phyloP scores from a whole-genome alignment of 805 yeast species.

The Schizosaccharomyces osmophilus region DNA sequence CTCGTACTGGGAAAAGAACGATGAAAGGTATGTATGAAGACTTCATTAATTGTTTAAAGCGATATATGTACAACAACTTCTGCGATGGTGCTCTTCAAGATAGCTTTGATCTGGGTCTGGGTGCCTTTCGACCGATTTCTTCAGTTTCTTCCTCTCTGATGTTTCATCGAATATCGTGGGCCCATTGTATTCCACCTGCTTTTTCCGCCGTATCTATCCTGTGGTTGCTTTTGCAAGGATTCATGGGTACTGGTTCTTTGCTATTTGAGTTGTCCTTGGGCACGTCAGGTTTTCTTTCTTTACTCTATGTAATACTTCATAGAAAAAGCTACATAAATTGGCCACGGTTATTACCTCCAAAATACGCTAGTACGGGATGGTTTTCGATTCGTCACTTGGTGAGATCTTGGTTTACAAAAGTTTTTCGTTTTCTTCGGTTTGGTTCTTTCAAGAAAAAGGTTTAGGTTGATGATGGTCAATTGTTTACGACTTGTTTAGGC shows the following conservation, averaged over 20 bases:
- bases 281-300: neutral
- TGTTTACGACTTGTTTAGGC: neutral
- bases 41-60: neutral
- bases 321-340: neutral
- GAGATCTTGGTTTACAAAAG: neutral
- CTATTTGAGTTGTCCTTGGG: neutral
- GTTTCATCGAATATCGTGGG: neutral
- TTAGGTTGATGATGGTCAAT: neutral
- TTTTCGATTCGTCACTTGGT: neutral
- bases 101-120: neutral
- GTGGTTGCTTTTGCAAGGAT: neutral
- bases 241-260: neutral
- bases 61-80: neutral
- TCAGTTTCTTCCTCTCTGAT: neutral
- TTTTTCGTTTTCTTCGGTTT: neutral
- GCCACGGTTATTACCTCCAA: neutral
- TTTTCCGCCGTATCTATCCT: neutral
- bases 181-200: neutral
- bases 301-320: neutral
- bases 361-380: neutral
- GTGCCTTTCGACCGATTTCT: neutral
- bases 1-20: constrained; percentile 16
- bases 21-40: neutral
- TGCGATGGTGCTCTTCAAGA: neutral
- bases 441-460: neutral